Evolutionary conservation across 768 basidiomycete genomes (phyloP).

Genomic region (Daedaleopsis sinensis): DNA sequence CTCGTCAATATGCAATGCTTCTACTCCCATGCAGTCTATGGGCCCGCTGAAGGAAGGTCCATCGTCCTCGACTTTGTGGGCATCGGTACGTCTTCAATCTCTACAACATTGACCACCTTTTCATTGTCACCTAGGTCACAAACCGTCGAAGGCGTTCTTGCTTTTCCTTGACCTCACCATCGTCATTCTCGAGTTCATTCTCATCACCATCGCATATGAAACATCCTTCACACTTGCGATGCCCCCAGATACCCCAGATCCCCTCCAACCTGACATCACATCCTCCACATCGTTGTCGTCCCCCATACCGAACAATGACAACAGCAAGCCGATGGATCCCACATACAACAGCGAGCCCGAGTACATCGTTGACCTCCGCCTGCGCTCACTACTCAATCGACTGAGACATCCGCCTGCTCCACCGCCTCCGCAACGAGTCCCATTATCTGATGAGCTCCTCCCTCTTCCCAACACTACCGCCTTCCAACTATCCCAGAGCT

Average conservation of each 20-base stretch:
- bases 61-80: constrained; percentile 81
- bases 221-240: constrained; percentile 46
- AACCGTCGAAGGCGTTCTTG: constrained; percentile 67
- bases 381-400: constrained; percentile 55
- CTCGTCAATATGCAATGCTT: constrained; percentile 61
- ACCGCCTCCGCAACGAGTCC: constrained; percentile 17
- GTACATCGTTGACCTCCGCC: constrained; percentile 66
- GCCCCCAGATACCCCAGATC: constrained; percentile 46
- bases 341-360: constrained; percentile 32
- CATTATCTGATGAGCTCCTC: constrained; percentile 16
- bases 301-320: constrained; percentile 9
- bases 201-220: constrained; percentile 73
- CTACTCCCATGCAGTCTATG: constrained; percentile 60
- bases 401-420: constrained; percentile 57
- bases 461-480: constrained; percentile 44
- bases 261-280: constrained; percentile 34
- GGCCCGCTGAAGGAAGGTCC: constrained; percentile 57
- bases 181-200: constrained; percentile 63
- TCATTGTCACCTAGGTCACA: background rate
- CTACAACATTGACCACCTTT: background rate
- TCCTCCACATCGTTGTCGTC: constrained; percentile 33
- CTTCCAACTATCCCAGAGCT: constrained; percentile 48
- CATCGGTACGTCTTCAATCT: constrained; percentile 53
- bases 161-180: constrained; percentile 70
- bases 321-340: constrained; percentile 17